Evolutionary conservation across 345 rosid genomes (phyloP), one percentile per base, ranked within the genome.

Genomic region (Ceriops tagal): DNA sequence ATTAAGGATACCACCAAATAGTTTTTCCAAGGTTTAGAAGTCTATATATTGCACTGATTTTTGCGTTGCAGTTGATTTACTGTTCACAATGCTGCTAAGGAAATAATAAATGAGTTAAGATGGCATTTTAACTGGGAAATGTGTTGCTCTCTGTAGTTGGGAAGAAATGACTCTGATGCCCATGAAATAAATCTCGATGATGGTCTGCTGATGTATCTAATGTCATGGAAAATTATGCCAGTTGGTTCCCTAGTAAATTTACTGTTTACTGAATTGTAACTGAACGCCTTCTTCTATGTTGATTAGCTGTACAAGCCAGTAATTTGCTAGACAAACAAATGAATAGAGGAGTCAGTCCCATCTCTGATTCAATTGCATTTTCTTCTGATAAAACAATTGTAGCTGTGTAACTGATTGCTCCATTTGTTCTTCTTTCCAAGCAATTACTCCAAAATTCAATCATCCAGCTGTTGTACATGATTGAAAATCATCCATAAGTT

Each of bases 1-100:
- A 75, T 76, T 84, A 51, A 83, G 78, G 69, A 91, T 93, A 75
- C 91, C 96, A 66, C 90, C 98, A 58, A 83, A 89, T 78, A 82
- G 92, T 73, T 85, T 93, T 57, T 91, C 95, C 35, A 91, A 86
- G 92, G 98, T 93, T 81, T 49, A 22, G 58, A 53, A 61, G 35
- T 47, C 57, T 58, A 30, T 61, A 32, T 16, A 61, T 56, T 57
- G 6, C 39, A 16, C 58, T 26, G 31, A 57, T 7, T 21, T 46
- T 16, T 52, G 7, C 3, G 28, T 9, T 53, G 20, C 22, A 6
- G 22, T 27, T 69, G 49, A 60, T 8, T 15, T 24, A 26, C 31
- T 35, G 15, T 39, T 35, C 31, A 53, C 39, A 55, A 53, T 18
- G 21, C 49, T 47, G 32, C 32, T 8, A 58, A n/a, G 16, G 58